Conservation (phyloP, 345 rosid species). For the Ceriops tagal region DNA sequence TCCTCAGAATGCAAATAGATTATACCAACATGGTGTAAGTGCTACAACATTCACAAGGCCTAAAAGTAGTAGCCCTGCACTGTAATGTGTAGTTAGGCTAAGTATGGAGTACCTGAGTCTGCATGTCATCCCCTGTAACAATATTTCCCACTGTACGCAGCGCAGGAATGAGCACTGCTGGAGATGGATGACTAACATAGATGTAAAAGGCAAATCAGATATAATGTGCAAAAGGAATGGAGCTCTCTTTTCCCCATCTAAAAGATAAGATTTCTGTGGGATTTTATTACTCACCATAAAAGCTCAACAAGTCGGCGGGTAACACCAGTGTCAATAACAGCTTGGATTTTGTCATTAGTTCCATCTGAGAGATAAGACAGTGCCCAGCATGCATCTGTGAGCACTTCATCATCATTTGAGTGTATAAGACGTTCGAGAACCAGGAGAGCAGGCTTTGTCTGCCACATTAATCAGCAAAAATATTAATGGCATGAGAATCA, state of each 20-base stretch:
- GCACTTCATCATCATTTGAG: constrained; percentile 28
- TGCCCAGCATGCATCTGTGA: constrained; percentile 35
- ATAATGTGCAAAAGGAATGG: not conserved
- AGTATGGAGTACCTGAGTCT: constrained; percentile 22
- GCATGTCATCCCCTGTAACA: constrained; percentile 35
- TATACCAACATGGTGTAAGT: no score
- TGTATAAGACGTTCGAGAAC: constrained; percentile 23
- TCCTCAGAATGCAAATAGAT: not conserved
- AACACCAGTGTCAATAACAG: constrained; percentile 32
- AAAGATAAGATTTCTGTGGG: not conserved
- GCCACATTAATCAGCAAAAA: not conserved
- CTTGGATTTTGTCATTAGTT: constrained; percentile 33
- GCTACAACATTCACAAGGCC: no score
- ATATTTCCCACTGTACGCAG: constrained; percentile 32
- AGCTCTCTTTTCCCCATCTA: not conserved
- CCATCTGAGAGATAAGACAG: constrained; percentile 33
- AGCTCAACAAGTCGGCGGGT: constrained; percentile 25
- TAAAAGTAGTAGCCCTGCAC: no score
- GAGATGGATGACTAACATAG: constrained; percentile 23
- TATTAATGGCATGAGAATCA: not conserved
- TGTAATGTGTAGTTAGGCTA: no score
- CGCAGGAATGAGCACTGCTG: constrained; percentile 30
- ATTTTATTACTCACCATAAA: constrained; percentile 13
- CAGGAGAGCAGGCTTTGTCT: constrained; percentile 31
- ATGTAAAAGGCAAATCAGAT: not conserved